A percentile compares a stretch with the other conserved stretches of the same genome.
Conservation (phyloP, 495 filamentous ascomycete species). For the Bombardia bombarda region DNA sequence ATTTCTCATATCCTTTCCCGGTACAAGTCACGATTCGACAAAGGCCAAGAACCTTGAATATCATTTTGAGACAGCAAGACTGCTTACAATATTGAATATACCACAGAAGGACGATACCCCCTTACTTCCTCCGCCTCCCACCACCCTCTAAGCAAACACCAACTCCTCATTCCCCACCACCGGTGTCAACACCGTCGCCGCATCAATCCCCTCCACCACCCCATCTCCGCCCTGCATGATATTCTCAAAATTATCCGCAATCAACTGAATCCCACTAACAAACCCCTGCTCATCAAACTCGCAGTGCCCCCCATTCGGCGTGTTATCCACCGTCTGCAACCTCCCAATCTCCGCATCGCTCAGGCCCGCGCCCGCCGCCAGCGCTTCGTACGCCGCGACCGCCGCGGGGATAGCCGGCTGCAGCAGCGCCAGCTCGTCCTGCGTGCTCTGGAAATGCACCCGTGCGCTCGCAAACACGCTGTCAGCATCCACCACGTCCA, state of each 20-base stretch:
- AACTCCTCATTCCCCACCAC: conserved; percentile 38
- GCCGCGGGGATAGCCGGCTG: conserved; percentile 38
- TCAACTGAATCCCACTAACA: conserved; percentile 39
- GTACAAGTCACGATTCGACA: no score
- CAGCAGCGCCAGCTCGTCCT: conserved; percentile 34
- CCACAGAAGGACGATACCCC: no score
- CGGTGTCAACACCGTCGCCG: conserved; percentile 30
- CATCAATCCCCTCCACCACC: conserved; percentile 31
- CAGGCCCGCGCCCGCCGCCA: conserved; percentile 29
- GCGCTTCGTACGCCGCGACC: conserved; percentile 36
- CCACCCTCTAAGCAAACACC: conserved; percentile 1
- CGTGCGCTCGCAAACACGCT: conserved; percentile 25
- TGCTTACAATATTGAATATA: no score
- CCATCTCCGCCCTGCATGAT: conserved; percentile 38
- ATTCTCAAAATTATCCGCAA: conserved; percentile 35
- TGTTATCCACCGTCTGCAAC: conserved; percentile 42
- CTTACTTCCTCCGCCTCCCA: no score
- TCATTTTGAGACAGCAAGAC: no score
- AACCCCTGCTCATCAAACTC: conserved; percentile 43
- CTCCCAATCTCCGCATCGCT: conserved; percentile 26
- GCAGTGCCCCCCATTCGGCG: conserved; percentile 40
- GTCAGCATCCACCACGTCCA: conserved; percentile 27
- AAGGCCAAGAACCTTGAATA: no score
- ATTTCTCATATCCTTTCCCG: no score
- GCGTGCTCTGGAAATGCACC: conserved; percentile 44